A percentile compares a stretch with the other conserved stretches of the same genome.
Conservation (phyloP, 2,329 filamentous ascomycete genomes). For the Grosmannia serpens region DNA sequence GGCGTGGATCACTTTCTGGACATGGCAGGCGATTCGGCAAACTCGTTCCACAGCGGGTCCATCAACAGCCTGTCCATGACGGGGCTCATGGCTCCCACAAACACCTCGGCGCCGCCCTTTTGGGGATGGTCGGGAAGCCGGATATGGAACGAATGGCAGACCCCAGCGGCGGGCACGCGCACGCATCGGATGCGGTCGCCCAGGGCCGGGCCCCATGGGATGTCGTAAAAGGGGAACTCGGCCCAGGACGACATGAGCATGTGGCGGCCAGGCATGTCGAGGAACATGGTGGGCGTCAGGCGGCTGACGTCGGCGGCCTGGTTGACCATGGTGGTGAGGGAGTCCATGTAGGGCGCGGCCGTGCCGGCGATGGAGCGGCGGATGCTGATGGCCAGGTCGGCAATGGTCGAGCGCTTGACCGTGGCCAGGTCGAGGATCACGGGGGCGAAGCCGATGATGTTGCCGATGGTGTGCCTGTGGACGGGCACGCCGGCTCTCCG, state of each 20-base stretch:
- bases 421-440: not conserved
- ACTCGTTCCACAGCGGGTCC: slow-evolving; percentile 3
- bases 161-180: not conserved
- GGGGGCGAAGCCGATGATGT: slow-evolving; percentile 1
- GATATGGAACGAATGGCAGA: slow-evolving; percentile 2
- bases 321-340: not conserved
- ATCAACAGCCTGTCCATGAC: not conserved
- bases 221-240: slow-evolving; percentile 2
- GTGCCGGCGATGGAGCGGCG: not conserved
- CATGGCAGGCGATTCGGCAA: not conserved
- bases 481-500: not conserved
- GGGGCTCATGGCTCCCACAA: not conserved
- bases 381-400: not conserved
- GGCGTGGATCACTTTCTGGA: too few relatives aligned
- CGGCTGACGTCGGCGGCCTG: not conserved
- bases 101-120: not conserved
- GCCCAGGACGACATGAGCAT: slow-evolving; percentile 1
- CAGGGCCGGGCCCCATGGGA: not conserved
- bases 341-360: not conserved
- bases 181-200: not conserved
- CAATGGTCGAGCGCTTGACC: not conserved
- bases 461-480: slow-evolving; percentile 1
- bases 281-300: not conserved
- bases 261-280: slow-evolving; percentile 1
- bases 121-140: not conserved